Percentiles rank a stretch among this genome's conserved stretches.
These are phyloP conservation scores for Tulasnella sp. DNA, from an alignment of 768 basidiomycete species.

Conservation along the genomic window DNA sequence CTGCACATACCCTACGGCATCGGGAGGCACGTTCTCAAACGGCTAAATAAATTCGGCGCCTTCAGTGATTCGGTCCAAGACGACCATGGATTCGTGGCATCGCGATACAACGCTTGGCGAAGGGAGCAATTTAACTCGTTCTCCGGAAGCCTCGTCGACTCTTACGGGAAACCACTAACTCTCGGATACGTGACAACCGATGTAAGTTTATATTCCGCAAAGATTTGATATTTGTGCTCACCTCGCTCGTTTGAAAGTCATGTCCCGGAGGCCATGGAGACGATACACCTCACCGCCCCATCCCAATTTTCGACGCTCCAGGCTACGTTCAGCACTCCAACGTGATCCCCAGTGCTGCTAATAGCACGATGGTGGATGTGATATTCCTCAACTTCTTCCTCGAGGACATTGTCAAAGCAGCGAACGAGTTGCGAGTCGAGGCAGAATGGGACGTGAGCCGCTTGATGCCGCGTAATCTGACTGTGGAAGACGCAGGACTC, in stretches of 20 bases:
- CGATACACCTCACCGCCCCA: constrained; percentile 51
- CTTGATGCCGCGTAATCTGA: constrained; percentile 29
- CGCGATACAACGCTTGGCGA: constrained; percentile 8
- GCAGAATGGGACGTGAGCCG: background rate
- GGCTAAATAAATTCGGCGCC: constrained; percentile 16
- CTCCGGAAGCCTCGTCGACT: constrained; percentile 18
- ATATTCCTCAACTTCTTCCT: constrained; percentile 67
- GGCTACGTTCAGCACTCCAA: constrained; percentile 45
- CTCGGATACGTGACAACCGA: constrained; percentile 67
- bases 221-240: background rate
- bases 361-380: constrained; percentile 49
- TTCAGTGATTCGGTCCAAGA: background rate
- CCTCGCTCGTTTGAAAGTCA: constrained; percentile 27
- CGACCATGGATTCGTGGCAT: constrained; percentile 5
- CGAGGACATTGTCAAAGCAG: constrained; percentile 28
- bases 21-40: constrained; percentile 40
- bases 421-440: constrained; percentile 44
- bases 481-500: constrained; percentile 36
- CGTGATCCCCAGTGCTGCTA: constrained; percentile 36
- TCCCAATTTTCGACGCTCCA: constrained; percentile 44
- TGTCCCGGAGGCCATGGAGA: constrained; percentile 63
- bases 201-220: constrained; percentile 31
- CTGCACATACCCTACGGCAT: constrained; percentile 42
- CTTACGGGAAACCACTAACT: constrained; percentile 37
- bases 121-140: constrained; percentile 26